A percentile compares a stretch with the other conserved stretches of the same genome.
Conservation (phyloP, 2,329 filamentous ascomycete genomes). For the Falciphora oryzae region DNA sequence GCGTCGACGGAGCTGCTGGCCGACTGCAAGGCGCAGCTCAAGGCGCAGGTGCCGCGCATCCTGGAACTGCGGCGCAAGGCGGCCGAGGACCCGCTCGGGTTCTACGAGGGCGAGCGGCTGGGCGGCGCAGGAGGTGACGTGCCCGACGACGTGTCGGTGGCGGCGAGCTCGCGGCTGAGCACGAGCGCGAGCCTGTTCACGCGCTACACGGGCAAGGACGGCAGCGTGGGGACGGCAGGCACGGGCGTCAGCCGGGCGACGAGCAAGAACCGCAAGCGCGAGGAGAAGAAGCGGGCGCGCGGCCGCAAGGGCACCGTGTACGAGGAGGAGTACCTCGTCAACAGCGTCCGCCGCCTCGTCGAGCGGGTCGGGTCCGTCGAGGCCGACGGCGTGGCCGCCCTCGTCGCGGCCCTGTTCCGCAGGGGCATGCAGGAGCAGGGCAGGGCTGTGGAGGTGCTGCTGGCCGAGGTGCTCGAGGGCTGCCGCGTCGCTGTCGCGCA, state of each 20-base stretch:
- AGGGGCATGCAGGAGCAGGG: constrained; percentile 86
- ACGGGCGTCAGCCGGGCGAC: constrained; percentile 73
- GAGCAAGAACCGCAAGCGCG: constrained; percentile 78
- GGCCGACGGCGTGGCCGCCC: constrained; percentile 57
- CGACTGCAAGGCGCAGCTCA: constrained; percentile 82
- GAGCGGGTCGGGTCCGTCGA: constrained; percentile 75
- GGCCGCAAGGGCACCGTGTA: constrained; percentile 97
- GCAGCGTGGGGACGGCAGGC: constrained; percentile 59
- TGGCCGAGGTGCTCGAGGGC: constrained; percentile 66
- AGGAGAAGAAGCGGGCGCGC: constrained; percentile 90
- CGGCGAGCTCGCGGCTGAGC: constrained; percentile 70
- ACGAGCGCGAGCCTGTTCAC: constrained; percentile 90
- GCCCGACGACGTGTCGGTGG: constrained; percentile 88
- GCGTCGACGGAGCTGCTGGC: constrained; percentile 85
- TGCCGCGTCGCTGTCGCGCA: constrained; percentile 63
- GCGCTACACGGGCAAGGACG: constrained; percentile 70
- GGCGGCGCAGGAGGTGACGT: constrained; percentile 25
- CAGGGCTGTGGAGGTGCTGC: constrained; percentile 65
- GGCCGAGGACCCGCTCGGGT: constrained; percentile 76
- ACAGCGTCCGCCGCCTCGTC: constrained; percentile 75
- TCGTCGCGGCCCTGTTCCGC: constrained; percentile 72
- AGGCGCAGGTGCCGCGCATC: constrained; percentile 80
- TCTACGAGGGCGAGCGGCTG: constrained; percentile 71
- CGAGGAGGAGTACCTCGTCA: constrained; percentile 94
- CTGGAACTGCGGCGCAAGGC: constrained; percentile 77